Percentiles rank a stretch among this genome's conserved stretches.
These are phyloP conservation scores for Nemania diffusa DNA, from an alignment of 2,329 filamentous ascomycete species.

Conservation along the genomic window DNA sequence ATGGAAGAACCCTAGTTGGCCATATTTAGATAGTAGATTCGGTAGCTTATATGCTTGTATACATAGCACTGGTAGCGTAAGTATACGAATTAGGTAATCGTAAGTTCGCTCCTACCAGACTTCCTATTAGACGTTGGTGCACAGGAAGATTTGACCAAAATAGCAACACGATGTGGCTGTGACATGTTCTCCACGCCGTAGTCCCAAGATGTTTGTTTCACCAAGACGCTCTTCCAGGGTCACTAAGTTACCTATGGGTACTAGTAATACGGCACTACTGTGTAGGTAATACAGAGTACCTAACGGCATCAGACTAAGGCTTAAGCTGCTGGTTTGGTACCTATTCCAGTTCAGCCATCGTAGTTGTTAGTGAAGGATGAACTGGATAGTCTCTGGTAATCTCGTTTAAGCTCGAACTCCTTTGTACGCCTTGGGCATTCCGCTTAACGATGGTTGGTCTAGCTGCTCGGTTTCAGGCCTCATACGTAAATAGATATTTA, in stretches of 20 bases:
- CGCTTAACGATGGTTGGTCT: slow-evolving; percentile 8
- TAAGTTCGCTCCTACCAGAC: neutral
- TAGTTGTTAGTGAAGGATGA: slow-evolving; percentile 14
- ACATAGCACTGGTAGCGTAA: neutral
- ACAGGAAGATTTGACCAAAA: too few species aligned
- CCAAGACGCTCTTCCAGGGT: neutral
- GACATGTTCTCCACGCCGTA: slow-evolving; percentile 4
- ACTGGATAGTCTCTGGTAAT: slow-evolving; percentile 7
- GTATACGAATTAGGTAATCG: neutral
- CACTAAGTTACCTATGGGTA: neutral
- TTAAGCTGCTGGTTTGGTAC: neutral
- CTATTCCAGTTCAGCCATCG: neutral
- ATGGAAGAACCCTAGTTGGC: neutral
- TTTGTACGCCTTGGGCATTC: slow-evolving; percentile 16
- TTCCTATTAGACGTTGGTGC: too few species aligned
- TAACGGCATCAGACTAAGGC: neutral
- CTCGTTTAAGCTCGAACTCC: slow-evolving; percentile 21
- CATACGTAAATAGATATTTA: neutral
- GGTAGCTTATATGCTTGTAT: neutral
- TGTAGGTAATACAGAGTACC: too few species aligned
- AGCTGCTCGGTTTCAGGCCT: slow-evolving; percentile 9
- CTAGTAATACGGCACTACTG: neutral
- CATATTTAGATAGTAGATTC: neutral
- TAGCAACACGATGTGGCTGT: slow-evolving; percentile 38
- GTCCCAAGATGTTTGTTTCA: neutral